phyloP scores from a whole-genome alignment of 23 red algal species.

The Porphyridium purpureum region DNA sequence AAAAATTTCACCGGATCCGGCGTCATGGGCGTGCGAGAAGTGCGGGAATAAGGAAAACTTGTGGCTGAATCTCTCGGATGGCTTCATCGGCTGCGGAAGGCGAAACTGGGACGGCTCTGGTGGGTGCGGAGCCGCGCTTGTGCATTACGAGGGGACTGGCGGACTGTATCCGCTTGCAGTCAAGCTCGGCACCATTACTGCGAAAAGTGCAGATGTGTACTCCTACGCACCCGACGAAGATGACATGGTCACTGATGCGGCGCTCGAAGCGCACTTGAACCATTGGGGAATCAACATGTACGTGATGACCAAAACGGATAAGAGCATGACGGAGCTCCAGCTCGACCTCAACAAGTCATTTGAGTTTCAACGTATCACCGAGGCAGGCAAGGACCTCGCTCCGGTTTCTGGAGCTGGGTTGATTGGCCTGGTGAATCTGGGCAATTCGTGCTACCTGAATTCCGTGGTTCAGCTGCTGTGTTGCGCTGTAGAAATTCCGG shows the following conservation, averaged over 20 bases:
- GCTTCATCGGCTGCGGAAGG: constrained; percentile 62
- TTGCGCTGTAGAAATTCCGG: constrained; percentile 22
- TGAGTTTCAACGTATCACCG: constrained; percentile 27
- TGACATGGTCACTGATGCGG: constrained; percentile 77
- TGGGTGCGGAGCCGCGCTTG: constrained; percentile 41
- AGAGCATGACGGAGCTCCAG: constrained; percentile 73
- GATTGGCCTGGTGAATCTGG: constrained; percentile 70
- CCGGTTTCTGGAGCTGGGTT: constrained; percentile 38
- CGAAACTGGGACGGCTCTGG: constrained; percentile 50
- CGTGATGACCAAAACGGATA: constrained; percentile 60
- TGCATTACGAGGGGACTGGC: constrained; percentile 60
- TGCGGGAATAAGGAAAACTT: constrained; percentile 69
- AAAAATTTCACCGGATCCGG: constrained; percentile 47
- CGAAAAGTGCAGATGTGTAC: constrained; percentile 80
- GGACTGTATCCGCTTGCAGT: constrained; percentile 67
- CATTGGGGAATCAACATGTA: constrained; percentile 80
- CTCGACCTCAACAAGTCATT: constrained; percentile 52
- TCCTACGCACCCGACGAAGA: constrained; percentile 82
- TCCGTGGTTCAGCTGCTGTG: constrained; percentile 74
- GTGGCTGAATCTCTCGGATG: constrained; percentile 71
- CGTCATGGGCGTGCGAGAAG: constrained; percentile 53
- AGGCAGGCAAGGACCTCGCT: constrained; percentile 33
- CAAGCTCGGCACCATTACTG: constrained; percentile 92
- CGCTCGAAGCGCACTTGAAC: constrained; percentile 50
- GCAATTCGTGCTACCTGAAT: constrained; percentile 91